Evolutionary conservation across 139 green algal species (phyloP).

Genomic region (Coccomyxa sp.): DNA sequence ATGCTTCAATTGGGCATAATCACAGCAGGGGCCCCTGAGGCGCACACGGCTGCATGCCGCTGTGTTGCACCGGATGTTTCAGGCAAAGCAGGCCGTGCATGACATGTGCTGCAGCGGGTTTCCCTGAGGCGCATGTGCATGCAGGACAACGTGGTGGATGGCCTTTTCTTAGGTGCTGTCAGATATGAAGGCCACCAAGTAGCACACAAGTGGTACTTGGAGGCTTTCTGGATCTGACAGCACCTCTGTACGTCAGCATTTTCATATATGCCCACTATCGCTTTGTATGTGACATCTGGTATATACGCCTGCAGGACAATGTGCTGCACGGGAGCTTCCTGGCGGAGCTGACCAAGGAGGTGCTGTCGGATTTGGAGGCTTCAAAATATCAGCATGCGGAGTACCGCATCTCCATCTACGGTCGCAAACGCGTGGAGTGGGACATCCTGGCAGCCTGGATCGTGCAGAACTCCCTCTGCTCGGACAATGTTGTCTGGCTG

Average conservation of each 20-base stretch:
- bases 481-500: constrained; percentile 96
- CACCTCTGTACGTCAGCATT: too few relatives aligned
- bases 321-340: constrained; percentile 91
- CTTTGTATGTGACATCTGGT: too few relatives aligned
- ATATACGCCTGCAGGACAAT: constrained; percentile 67
- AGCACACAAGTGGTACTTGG: too few relatives aligned
- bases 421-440: constrained; percentile 88
- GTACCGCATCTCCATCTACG: constrained; percentile 87
- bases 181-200: too few relatives aligned
- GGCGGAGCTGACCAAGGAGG: constrained; percentile 95
- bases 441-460: constrained; percentile 98
- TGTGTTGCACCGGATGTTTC: too few relatives aligned
- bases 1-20: too few relatives aligned
- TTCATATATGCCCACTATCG: too few relatives aligned
- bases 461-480: constrained; percentile 88
- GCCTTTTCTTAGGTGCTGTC: too few relatives aligned
- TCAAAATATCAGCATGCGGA: constrained; percentile 95
- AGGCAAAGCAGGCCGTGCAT: too few relatives aligned
- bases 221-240: too few relatives aligned
- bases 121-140: background rate
- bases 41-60: too few relatives aligned
- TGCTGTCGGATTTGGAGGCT: constrained; percentile 71
- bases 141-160: constrained; percentile 90
- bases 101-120: background rate
- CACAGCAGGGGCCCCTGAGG: too few relatives aligned